Evolutionary conservation across 148 eudicot species (phyloP).

Genomic region (Pouteria glomerata): DNA sequence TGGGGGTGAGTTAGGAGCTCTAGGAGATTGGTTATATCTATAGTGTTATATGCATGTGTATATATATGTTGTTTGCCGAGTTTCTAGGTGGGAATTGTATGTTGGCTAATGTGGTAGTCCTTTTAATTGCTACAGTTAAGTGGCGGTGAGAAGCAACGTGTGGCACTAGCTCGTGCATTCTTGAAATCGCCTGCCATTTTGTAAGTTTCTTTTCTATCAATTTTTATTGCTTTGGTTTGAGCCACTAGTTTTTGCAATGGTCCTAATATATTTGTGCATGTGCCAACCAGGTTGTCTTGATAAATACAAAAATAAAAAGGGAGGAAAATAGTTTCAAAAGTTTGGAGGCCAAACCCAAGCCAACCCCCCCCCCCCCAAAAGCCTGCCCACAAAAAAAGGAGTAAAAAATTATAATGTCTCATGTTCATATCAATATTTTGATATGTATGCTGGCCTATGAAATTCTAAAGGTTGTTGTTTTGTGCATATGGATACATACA

Average conservation of each 20-base stretch:
- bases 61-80: no score
- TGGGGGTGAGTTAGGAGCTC: no score
- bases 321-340: no score
- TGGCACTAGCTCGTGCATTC: conserved; percentile 94
- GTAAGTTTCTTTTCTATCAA: conserved; percentile 35
- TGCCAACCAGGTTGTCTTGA: no score
- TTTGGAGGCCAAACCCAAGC: no score
- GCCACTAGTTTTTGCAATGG: neutral
- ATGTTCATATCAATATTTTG: no score
- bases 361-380: no score
- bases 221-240: neutral
- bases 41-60: no score
- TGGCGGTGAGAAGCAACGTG: conserved; percentile 99
- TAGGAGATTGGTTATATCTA: neutral
- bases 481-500: no score
- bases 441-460: neutral
- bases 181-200: conserved; percentile 83
- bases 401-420: neutral
- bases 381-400: neutral
- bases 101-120: neutral
- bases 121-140: conserved; percentile 62
- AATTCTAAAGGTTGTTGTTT: neutral
- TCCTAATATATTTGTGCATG: no score
- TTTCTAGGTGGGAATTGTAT: neutral
- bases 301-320: no score